phyloP scores from a whole-genome alignment of 2,329 filamentous ascomycete species.

The Colletotrichum navitas region DNA sequence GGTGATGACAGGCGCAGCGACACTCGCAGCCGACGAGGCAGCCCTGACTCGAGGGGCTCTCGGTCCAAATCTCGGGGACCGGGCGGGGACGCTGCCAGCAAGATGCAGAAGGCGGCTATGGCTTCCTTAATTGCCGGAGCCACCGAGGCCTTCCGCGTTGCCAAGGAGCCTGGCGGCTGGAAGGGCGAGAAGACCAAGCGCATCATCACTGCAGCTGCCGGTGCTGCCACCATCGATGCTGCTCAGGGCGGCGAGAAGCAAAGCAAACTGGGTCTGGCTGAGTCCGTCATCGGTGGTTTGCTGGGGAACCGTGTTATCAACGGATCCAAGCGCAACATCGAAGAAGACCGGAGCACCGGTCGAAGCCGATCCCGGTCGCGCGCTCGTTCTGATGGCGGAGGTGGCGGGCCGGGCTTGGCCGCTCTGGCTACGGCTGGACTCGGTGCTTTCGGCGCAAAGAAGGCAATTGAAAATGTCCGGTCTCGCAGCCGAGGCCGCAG shows the following conservation, averaged over 20 bases:
- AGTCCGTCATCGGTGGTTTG: slow-evolving; percentile 90
- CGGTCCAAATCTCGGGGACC: slow-evolving; percentile 66
- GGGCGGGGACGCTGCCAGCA: slow-evolving; percentile 63
- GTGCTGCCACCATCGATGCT: slow-evolving; percentile 88
- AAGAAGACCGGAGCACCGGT: slow-evolving; percentile 68
- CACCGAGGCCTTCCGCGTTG: slow-evolving; percentile 89
- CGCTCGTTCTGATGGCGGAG: slow-evolving; percentile 65
- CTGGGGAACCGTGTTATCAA: slow-evolving; percentile 89
- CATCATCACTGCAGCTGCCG: slow-evolving; percentile 86
- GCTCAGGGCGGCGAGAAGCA: slow-evolving; percentile 78
- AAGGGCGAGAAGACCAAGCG: slow-evolving; percentile 92
- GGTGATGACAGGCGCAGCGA: slow-evolving; percentile 57
- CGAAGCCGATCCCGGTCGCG: slow-evolving; percentile 79
- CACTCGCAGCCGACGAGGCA: slow-evolving; percentile 52
- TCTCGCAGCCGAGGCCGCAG: slow-evolving; percentile 69
- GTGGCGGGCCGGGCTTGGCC: slow-evolving; percentile 66
- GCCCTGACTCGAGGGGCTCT: slow-evolving; percentile 56
- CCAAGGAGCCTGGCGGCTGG: slow-evolving; percentile 91
- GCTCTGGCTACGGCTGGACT: slow-evolving; percentile 73
- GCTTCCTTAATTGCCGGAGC: slow-evolving; percentile 91
- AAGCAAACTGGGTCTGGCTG: slow-evolving; percentile 85
- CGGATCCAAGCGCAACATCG: slow-evolving; percentile 77
- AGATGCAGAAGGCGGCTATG: slow-evolving; percentile 88
- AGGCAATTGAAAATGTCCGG: slow-evolving; percentile 62
- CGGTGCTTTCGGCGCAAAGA: slow-evolving; percentile 72